Percentiles rank a stretch among this genome's conserved stretches.
phyloP scores from a whole-genome alignment of 352 stramenopile genomes.

The Phytophthora uliginosa region DNA sequence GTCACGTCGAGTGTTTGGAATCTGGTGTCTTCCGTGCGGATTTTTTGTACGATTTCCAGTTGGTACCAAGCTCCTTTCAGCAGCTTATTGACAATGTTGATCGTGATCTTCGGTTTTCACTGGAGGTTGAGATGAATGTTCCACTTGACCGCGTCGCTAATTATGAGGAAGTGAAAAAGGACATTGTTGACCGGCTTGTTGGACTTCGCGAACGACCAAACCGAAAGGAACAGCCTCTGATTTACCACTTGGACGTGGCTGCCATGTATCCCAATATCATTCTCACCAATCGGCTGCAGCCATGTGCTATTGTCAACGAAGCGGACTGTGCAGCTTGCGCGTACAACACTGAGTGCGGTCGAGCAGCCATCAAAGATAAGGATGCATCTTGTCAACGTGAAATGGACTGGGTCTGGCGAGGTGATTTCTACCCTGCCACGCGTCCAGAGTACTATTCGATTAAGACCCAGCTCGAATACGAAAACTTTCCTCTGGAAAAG shows the following conservation, averaged over 20 bases:
- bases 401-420: conserved; percentile 99
- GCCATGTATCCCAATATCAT: conserved; percentile 99
- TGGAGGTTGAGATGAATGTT: conserved; percentile 95
- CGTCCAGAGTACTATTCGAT: conserved; percentile 97
- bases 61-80: conserved; percentile 95
- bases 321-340: conserved; percentile 97
- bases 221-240: conserved; percentile 93
- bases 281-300: conserved; percentile 99
- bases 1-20: conserved; percentile 99
- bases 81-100: conserved; percentile 98
- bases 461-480: conserved; percentile 95
- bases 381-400: conserved; percentile 95
- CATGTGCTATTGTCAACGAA: conserved; percentile 97
- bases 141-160: conserved; percentile 93
- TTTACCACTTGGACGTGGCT: conserved; percentile 99
- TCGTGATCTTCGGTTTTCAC: conserved; percentile 96
- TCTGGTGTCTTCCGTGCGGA: conserved; percentile 99
- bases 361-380: conserved; percentile 79
- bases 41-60: conserved; percentile 97
- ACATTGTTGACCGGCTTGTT: conserved; percentile 96
- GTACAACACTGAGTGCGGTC: conserved; percentile 90
- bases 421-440: conserved; percentile 96
- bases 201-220: conserved; percentile 95
- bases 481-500: conserved; percentile 75
- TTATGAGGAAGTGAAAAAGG: conserved; percentile 83